Evolutionary conservation across 1,139 yeast genomes (phyloP).

Genomic region (Scheffersomyces quercinus): DNA sequence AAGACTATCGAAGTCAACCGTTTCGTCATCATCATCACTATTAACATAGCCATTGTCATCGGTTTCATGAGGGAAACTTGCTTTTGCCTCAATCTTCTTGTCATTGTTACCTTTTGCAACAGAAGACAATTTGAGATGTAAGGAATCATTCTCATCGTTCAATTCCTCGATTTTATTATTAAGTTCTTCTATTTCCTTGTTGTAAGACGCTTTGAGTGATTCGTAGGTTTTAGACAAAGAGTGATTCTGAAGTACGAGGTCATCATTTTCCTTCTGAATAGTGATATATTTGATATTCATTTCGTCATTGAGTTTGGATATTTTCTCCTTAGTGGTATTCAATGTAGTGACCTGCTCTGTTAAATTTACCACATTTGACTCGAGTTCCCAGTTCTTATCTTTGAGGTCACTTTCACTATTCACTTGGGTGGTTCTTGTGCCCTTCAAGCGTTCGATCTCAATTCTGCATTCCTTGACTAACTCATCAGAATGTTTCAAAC

Average conservation of each 20-base stretch:
- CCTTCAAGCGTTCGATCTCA: constrained; percentile 36
- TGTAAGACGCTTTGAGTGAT: constrained; percentile 31
- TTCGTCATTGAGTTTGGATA: constrained; percentile 29
- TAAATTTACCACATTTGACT: constrained; percentile 53
- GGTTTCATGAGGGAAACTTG: background rate
- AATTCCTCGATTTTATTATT: constrained; percentile 53
- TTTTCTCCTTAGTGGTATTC: constrained; percentile 30
- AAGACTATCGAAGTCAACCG: constrained; percentile 35
- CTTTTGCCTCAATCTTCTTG: constrained; percentile 19
- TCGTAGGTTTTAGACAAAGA: constrained; percentile 39
- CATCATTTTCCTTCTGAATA: constrained; percentile 51
- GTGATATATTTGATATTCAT: constrained; percentile 31
- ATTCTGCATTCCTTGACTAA: constrained; percentile 40
- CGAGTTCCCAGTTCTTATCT: constrained; percentile 81
- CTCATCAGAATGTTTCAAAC: constrained; percentile 42
- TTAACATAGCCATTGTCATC: constrained; percentile 2
- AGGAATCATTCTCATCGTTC: constrained; percentile 64
- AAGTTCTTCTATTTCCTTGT: constrained; percentile 46
- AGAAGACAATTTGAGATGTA: constrained; percentile 43
- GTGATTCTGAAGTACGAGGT: constrained; percentile 40
- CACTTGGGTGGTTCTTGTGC: constrained; percentile 30
- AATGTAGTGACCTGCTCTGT: constrained; percentile 43
- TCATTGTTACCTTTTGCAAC: constrained; percentile 20
- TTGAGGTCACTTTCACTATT: constrained; percentile 50
- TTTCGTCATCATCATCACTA: constrained; percentile 25